phyloP scores from a whole-genome alignment of 495 filamentous ascomycete genomes.

The Talaromyces thailandensis region DNA sequence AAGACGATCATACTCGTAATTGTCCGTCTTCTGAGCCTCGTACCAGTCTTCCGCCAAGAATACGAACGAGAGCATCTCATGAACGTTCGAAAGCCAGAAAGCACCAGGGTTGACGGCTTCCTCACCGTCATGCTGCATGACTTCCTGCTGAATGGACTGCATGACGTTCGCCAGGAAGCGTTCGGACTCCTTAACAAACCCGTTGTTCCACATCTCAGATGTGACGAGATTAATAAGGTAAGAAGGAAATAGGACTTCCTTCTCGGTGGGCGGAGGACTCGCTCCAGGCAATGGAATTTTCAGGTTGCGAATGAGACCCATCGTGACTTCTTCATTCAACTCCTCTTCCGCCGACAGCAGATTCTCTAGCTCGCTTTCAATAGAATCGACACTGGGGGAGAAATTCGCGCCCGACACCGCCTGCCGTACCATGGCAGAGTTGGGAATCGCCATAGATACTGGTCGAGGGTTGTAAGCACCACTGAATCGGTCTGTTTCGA shows the following conservation, averaged over 20 bases:
- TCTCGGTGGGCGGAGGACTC: slow-evolving; percentile 83
- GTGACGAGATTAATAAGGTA: slow-evolving; percentile 99
- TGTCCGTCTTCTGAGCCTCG: slow-evolving; percentile 97
- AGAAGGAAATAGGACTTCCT: slow-evolving; percentile 96
- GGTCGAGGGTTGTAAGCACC: slow-evolving; percentile 88
- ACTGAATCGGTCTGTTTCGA: slow-evolving; percentile 78
- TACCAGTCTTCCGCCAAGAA: slow-evolving; percentile 99
- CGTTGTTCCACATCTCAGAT: slow-evolving; percentile 99
- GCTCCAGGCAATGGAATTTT: slow-evolving; percentile 84
- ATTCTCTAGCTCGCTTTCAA: slow-evolving; percentile 88
- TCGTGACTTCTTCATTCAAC: slow-evolving; percentile 89
- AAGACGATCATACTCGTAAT: slow-evolving; percentile 96
- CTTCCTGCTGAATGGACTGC: slow-evolving; percentile 98
- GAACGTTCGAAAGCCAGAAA: slow-evolving; percentile 99
- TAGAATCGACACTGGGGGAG: slow-evolving; percentile 71
- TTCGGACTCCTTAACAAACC: slow-evolving; percentile 98
- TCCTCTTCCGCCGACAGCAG: slow-evolving; percentile 91
- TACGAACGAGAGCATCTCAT: slow-evolving; percentile 99
- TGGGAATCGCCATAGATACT: slow-evolving; percentile 83
- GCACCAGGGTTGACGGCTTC: slow-evolving; percentile 95
- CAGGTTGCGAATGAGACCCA: slow-evolving; percentile 91
- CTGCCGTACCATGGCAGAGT: slow-evolving; percentile 51
- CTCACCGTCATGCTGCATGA: slow-evolving; percentile 97
- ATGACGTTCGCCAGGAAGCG: slow-evolving; percentile 98
- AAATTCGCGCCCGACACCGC: slow-evolving; percentile 60